phyloP scores from a whole-genome alignment of 495 filamentous ascomycete species.

The Venustampulla echinocandica region DNA sequence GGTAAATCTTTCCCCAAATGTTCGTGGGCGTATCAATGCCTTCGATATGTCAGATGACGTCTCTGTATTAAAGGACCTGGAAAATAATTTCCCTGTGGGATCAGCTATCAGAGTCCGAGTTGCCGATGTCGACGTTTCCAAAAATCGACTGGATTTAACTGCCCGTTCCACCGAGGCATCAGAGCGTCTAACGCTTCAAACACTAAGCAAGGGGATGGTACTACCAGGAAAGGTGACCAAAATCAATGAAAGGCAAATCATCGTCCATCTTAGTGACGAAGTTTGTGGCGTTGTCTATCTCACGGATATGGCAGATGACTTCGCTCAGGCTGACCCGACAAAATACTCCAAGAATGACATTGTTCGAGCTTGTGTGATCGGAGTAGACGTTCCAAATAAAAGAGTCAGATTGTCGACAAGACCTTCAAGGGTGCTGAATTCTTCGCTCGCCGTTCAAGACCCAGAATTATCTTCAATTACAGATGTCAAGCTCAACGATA shows the following conservation, averaged over 20 bases:
- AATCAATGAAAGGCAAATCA: conserved; percentile 69
- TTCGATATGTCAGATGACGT: conserved; percentile 83
- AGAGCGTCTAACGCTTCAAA: conserved; percentile 53
- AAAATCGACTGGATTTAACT: conserved; percentile 72
- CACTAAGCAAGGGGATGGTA: conserved; percentile 67
- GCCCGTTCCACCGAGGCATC: conserved; percentile 48
- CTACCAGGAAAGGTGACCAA: conserved; percentile 77
- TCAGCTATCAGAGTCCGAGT: conserved; percentile 75
- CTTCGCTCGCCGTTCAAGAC: conserved; percentile 74
- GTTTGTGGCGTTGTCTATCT: conserved; percentile 67
- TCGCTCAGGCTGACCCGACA: conserved; percentile 55
- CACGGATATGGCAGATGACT: conserved; percentile 80
- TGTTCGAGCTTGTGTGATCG: conserved; percentile 70
- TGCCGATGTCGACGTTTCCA: conserved; percentile 59
- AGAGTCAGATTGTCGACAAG: conserved; percentile 71
- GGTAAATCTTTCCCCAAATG: conserved; percentile 85
- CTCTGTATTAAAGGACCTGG: conserved; percentile 61
- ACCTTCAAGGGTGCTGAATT: conserved; percentile 81
- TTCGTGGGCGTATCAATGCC: conserved; percentile 70
- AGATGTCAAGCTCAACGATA: conserved; percentile 67
- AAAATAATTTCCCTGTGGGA: conserved; percentile 80
- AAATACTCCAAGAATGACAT: conserved; percentile 73
- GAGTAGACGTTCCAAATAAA: conserved; percentile 76
- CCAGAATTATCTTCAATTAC: conserved; percentile 59
- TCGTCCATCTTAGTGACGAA: conserved; percentile 73